Evolutionary conservation across 1,284 basidiomycete genomes (phyloP).

Genomic region (Boletus semigastroideus): DNA sequence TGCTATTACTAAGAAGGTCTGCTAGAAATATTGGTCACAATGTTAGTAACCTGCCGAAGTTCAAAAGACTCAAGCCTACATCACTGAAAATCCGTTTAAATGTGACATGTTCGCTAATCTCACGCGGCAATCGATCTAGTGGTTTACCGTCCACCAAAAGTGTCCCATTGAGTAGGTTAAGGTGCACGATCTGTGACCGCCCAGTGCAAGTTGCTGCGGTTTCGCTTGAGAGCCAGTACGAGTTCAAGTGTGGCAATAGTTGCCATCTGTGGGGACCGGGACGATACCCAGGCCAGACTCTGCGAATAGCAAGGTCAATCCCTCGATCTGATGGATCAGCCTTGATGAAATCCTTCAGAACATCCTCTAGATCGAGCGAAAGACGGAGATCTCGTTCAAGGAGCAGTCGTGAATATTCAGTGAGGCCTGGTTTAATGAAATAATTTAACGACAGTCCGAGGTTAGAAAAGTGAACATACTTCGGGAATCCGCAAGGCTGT

Average conservation of each 20-base stretch:
- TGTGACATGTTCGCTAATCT: no score
- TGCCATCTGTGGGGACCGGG: background rate
- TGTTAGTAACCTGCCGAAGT: no score
- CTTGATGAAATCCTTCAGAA: constrained; percentile 11
- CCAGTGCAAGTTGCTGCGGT: background rate
- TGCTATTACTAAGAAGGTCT: no score
- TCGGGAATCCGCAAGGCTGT: background rate
- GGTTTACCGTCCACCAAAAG: constrained; percentile 30
- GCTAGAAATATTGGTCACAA: no score
- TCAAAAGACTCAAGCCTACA: no score
- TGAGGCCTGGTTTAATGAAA: background rate
- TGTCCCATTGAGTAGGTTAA: constrained; percentile 2
- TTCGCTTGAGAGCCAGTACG: constrained; percentile 2
- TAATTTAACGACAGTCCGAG: background rate
- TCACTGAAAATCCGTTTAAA: no score
- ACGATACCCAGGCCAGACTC: constrained; percentile 6
- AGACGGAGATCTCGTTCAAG: constrained; percentile 27
- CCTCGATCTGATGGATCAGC: constrained; percentile 10
- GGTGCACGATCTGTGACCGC: background rate
- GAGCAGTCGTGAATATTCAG: constrained; percentile 6
- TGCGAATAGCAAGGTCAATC: constrained; percentile 37
- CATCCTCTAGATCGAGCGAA: constrained; percentile 26
- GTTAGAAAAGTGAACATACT: background rate
- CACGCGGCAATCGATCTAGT: constrained; percentile 31
- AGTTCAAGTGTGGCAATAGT: background rate